Base-by-base conservation (phyloP, 2,329 filamentous ascomycete genomes). In the Cordyceps tenuipes region DNA sequence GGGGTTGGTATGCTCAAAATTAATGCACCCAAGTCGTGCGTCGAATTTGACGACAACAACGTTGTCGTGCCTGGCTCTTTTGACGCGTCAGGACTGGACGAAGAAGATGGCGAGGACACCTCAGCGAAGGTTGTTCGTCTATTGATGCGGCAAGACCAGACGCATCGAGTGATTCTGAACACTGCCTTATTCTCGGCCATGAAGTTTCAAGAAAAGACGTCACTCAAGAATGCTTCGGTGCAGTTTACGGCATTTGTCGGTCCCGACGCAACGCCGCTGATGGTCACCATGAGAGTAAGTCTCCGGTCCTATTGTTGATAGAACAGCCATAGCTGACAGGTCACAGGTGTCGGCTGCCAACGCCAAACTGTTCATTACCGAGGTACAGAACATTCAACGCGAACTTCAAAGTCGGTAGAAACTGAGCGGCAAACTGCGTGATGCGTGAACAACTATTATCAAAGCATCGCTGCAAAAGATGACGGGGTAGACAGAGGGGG, bases 91-190 rank as follows among this genome's bases (percentile, higher is more conserved):
- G 70, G 70, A 17, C 68, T 82, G 4, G 78, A 80, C 55, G 76
- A 80, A 19, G 75, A 77, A 1, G 71, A 70, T 12, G 72, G 68
- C 46, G 68, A 65, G 4, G 66, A 65, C 21, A 69, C 67, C 44
- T 66, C 64, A 2, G 53, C 61, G 8, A 63, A 81, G 64, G 77
- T 83, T 60, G 81, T 87, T 26, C 88, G 93, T 47, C 82, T 97
- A 65, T 82, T 97, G 63, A 91, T 97, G 85, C 87, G 93, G 19
- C 91, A 95, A 65, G 92, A 97, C 68, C 91, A 91, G 62, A 94
- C 90, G 1, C 86, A 92, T 68, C 84, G 91, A 23, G 85, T 97
- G 58, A 86, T 96, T 63, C 78, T 97, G 55, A 97, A 97, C 74
- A 90, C 89, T 1, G 84, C 86, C 1, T 80, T 97, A 62, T 83